Conservation (phyloP, 192 early-diverging fungal genomes). For the Linnemannia hyalina region DNA sequence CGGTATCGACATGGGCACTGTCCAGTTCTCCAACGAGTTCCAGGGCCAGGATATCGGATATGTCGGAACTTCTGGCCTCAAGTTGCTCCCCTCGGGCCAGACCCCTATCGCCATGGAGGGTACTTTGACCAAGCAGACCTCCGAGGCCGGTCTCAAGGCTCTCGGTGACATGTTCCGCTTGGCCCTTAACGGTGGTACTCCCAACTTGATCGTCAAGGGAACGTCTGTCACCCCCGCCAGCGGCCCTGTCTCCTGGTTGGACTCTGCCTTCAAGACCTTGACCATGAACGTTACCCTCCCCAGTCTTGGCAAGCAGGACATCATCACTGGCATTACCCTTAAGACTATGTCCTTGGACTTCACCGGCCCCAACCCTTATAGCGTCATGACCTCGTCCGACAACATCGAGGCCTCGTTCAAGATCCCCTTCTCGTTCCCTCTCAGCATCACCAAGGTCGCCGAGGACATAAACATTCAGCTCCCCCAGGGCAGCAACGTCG, state of each 20-base stretch:
- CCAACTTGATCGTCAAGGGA: slow-evolving; percentile 64
- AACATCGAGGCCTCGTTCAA: slow-evolving; percentile 63
- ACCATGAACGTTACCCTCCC: slow-evolving; percentile 65
- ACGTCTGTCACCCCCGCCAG: slow-evolving; percentile 64
- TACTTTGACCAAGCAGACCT: slow-evolving; percentile 64
- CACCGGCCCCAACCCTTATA: slow-evolving; percentile 58
- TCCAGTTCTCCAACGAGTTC: slow-evolving; percentile 59
- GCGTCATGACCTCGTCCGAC: slow-evolving; percentile 61
- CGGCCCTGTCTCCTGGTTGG: slow-evolving; percentile 63
- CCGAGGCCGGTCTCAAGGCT: slow-evolving; percentile 52
- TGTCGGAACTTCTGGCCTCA: slow-evolving; percentile 44
- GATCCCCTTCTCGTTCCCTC: slow-evolving; percentile 73
- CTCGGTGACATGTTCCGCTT: slow-evolving; percentile 67
- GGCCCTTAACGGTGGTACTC: slow-evolving; percentile 60
- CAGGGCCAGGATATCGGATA: slow-evolving; percentile 58
- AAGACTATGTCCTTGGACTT: slow-evolving; percentile 70
- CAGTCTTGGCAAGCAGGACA: slow-evolving; percentile 56
- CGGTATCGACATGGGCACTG: slow-evolving; percentile 66
- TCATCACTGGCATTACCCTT: slow-evolving; percentile 69
- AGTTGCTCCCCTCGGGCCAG: slow-evolving; percentile 30
- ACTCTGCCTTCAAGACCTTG: slow-evolving; percentile 62
- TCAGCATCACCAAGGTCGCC: slow-evolving; percentile 67
- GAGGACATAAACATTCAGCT: slow-evolving; percentile 65
- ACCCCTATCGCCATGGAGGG: slow-evolving; percentile 61
- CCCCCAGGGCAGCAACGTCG: slow-evolving; percentile 44